Percentiles rank a stretch among this genome's conserved stretches.
Evolutionary conservation across 805 yeast species (phyloP).

Genomic region (Limtongia smithiae): DNA sequence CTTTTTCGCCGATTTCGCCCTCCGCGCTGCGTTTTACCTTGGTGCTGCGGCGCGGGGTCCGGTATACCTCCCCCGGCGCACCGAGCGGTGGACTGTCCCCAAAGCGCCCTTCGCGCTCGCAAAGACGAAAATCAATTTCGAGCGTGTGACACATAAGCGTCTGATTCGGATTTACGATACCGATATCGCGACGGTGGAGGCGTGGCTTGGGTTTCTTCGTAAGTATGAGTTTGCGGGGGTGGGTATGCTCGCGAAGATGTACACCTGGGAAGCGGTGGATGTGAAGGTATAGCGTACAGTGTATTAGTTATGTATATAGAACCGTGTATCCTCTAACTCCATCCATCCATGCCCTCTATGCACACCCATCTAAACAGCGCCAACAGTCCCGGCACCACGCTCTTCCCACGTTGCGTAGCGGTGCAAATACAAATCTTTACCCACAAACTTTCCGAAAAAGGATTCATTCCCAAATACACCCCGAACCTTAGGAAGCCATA

Average conservation of each 20-base stretch:
- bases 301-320: background rate
- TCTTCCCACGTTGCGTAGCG: conserved; percentile 20
- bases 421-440: conserved; percentile 19
- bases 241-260: conserved; percentile 72
- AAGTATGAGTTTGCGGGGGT: conserved; percentile 79
- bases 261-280: conserved; percentile 31
- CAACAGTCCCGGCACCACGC: background rate
- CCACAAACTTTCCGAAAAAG: conserved; percentile 19
- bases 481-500: conserved; percentile 15
- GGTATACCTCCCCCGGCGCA: conserved; percentile 60
- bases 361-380: background rate
- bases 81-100: conserved; percentile 90
- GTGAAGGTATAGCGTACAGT: background rate
- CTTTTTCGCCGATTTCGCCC: conserved; percentile 77
- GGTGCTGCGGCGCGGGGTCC: conserved; percentile 84
- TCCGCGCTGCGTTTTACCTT: conserved; percentile 84
- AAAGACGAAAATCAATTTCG: conserved; percentile 89
- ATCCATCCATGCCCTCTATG: background rate
- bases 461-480: conserved; percentile 25
- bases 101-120: conserved; percentile 93
- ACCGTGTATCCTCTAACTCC: background rate
- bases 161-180: conserved; percentile 76
- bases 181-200: conserved; percentile 76
- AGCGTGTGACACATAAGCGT: conserved; percentile 78
- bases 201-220: conserved; percentile 72